phyloP scores from a whole-genome alignment of 129 eudicot species.

The Saussurea involucrata region DNA sequence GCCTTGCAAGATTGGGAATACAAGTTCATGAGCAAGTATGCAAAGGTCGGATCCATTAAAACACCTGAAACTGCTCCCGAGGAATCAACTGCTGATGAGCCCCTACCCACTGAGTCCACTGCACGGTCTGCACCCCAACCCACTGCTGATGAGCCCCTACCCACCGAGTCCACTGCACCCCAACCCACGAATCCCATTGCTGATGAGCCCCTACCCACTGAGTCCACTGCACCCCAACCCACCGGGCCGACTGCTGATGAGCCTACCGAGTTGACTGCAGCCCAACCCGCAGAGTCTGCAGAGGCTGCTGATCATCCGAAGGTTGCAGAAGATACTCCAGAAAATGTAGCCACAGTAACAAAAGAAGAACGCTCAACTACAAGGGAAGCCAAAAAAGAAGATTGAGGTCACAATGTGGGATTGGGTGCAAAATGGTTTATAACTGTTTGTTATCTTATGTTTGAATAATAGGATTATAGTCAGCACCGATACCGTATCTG shows the following conservation, averaged over 20 bases:
- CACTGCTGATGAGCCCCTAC: too few species aligned
- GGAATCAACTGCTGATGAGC: conserved; percentile 29
- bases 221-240: too few species aligned
- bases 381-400: conserved; percentile 28
- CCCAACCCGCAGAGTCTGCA: not conserved
- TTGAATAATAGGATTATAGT: conserved; percentile 9
- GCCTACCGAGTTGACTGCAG: not conserved
- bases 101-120: conserved; percentile 8
- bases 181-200: too few species aligned
- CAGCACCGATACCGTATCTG: not conserved
- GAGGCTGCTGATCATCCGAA: not conserved
- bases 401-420: not conserved
- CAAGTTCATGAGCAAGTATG: conserved; percentile 87
- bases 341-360: conserved; percentile 26
- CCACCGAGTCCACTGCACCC: too few species aligned
- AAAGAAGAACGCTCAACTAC: conserved; percentile 25
- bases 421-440: not conserved
- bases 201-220: too few species aligned
- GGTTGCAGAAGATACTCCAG: conserved; percentile 32
- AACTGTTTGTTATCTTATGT: not conserved
- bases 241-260: too few species aligned
- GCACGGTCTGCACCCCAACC: not conserved
- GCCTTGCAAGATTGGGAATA: conserved; percentile 85
- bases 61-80: conserved; percentile 4
- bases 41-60: conserved; percentile 72